A percentile compares a stretch with the other conserved stretches of the same genome.
Conservation (phyloP, 169 alveolate species). For the Cryptosporidium sp. region DNA sequence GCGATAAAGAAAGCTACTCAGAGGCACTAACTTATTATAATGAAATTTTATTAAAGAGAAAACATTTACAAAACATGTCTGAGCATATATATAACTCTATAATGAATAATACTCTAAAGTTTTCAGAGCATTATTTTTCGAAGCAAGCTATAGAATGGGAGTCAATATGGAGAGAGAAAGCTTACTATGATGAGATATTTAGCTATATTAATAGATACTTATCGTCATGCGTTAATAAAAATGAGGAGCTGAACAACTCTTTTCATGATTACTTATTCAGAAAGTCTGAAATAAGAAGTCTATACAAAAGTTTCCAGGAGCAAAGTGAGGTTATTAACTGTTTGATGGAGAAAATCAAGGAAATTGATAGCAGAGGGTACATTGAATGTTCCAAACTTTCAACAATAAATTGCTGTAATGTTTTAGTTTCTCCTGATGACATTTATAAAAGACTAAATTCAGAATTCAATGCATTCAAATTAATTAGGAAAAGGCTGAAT, state of each 20-base stretch:
- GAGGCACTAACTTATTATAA: conserved; percentile 1
- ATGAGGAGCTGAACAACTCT: background rate
- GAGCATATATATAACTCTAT: conserved; percentile 1
- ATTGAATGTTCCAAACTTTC: conserved; percentile 5
- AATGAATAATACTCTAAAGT: too few relatives aligned
- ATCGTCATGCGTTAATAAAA: conserved; percentile 12
- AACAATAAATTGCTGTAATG: background rate
- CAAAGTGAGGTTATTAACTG: conserved; percentile 18
- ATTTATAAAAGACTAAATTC: background rate
- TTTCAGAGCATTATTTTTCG: conserved; percentile 13
- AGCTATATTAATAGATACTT: conserved; percentile 15
- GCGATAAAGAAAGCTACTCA: conserved; percentile 16
- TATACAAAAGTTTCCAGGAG: conserved; percentile 1
- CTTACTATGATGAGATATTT: conserved; percentile 6
- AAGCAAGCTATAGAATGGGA: conserved; percentile 30
- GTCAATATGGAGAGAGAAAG: conserved; percentile 8
- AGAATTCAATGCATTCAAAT: conserved; percentile 6
- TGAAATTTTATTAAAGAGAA: background rate
- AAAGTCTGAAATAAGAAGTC: conserved; percentile 12
- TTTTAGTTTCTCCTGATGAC: background rate
- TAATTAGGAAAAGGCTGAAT: conserved; percentile 6
- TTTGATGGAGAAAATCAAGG: conserved; percentile 9
- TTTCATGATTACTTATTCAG: background rate
- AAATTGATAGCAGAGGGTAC: background rate
- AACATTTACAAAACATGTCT: background rate